A percentile compares a stretch with the other conserved stretches of the same genome.
These are phyloP conservation scores for Elsinoe fawcettii DNA, from an alignment of 2,329 filamentous ascomycete species.

Conservation along the genomic window DNA sequence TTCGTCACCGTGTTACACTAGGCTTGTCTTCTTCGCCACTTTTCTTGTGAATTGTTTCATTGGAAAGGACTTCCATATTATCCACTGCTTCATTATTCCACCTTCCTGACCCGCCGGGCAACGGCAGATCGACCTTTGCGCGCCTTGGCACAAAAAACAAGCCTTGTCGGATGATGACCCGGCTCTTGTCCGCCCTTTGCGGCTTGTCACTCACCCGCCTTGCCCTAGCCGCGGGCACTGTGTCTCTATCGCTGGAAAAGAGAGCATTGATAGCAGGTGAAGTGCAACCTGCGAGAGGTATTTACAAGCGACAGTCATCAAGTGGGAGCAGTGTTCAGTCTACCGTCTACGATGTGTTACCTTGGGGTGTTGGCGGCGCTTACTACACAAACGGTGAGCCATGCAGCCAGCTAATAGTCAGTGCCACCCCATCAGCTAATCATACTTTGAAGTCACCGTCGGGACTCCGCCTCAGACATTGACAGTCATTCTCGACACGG, in stretches of 20 bases:
- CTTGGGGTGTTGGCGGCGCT: conserved; percentile 27
- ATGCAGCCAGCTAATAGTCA: neutral
- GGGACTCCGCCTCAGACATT: conserved; percentile 29
- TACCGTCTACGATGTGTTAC: conserved; percentile 26
- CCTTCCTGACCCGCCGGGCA: neutral
- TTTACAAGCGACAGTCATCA: conserved; percentile 13
- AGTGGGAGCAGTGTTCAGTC: conserved; percentile 21
- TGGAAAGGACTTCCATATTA: neutral
- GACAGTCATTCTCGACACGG: conserved; percentile 29
- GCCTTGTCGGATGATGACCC: neutral
- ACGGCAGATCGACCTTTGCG: neutral
- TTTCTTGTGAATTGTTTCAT: neutral
- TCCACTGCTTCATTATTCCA: neutral
- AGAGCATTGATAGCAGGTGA: conserved; percentile 30
- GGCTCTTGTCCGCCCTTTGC: neutral
- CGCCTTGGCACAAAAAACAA: neutral
- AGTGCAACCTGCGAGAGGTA: conserved; percentile 37
- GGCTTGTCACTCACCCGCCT: neutral
- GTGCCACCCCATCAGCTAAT: neutral
- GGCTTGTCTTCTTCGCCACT: neutral
- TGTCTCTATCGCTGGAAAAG: conserved; percentile 7
- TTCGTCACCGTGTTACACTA: neutral
- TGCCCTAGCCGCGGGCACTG: conserved; percentile 1
- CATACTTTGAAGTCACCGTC: conserved; percentile 22
- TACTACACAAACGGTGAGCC: conserved; percentile 28